Conservation (phyloP, 2,329 filamentous ascomycete genomes). For the Volutella citrinella region DNA sequence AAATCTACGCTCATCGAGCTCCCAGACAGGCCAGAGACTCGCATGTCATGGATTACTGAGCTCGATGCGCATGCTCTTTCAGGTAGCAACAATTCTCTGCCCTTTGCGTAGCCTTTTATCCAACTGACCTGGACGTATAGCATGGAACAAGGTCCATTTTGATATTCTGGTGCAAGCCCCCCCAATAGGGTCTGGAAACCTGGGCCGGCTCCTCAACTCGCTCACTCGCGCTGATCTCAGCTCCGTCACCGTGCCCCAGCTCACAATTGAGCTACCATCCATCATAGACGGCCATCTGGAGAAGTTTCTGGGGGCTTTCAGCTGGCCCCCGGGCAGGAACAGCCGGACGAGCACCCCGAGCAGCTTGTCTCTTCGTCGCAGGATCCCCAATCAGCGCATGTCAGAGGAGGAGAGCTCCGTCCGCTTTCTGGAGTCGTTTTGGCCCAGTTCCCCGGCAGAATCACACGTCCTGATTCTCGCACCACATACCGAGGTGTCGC, state of each 20-base stretch:
- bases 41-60: conserved; percentile 73
- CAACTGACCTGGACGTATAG: no score
- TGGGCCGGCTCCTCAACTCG: conserved; percentile 75
- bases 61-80: conserved; percentile 70
- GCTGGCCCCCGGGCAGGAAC: conserved; percentile 58
- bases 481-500: conserved; percentile 74
- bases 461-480: conserved; percentile 84
- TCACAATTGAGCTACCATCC: conserved; percentile 81
- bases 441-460: conserved; percentile 61
- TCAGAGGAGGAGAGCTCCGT: conserved; percentile 69
- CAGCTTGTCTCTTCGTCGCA: conserved; percentile 69
- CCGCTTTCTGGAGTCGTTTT: conserved; percentile 83
- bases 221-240: conserved; percentile 73
- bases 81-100: no score
- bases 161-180: conserved; percentile 83
- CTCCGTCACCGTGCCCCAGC: conserved; percentile 63
- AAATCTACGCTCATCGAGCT: conserved; percentile 70
- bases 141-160: conserved; percentile 74
- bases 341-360: conserved; percentile 41
- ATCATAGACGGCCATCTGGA: conserved; percentile 64
- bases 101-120: no score
- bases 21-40: conserved; percentile 59
- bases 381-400: conserved; percentile 59
- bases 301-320: conserved; percentile 59
- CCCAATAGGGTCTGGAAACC: conserved; percentile 65